Base-by-base conservation (phyloP, 768 basidiomycete genomes). In the Boletus pseudopeckii region DNA sequence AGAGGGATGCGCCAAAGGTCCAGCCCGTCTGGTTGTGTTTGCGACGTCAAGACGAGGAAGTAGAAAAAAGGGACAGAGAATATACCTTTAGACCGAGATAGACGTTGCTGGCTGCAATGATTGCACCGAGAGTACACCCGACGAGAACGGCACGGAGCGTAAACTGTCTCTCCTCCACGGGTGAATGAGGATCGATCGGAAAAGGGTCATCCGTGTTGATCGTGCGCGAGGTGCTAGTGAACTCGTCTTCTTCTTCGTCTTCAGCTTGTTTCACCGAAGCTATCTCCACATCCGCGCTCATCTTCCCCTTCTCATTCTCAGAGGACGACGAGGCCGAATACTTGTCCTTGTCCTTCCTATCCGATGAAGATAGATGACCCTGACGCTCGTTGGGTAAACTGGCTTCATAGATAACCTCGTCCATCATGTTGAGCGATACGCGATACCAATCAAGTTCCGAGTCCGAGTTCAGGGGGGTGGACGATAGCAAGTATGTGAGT, bases 71-170 rank as follows among this genome's bases (percentile, higher is more conserved):
- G 20, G 54, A 48, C 14, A 45, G 22, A 45, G 17, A 28, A 32
- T 32, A 10, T 34, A 62, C 67, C 71, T 86, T 85, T 53, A 86
- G 67, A 37, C 85, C 82, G 20, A 85, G 79, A 65, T 87, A 85
- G 54, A 87, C 80, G 65, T 84, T 83, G 45, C 80, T 81, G 13
- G 84, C 80, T 44, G 80, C 77, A 26, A 85, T 79, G 64, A 84
- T 57, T 38, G 77, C 79, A 30, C 83, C 80, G 28, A 85, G 74
- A 15, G 50, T 55, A 59, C 76, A 77, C 53, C 81, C 80, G 52
- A 81, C 77, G 46, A 81, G 55, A 18, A 84, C 56, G 42, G 80
- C 77, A 50, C 81, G 74, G 58, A 81, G 55, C 10, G 81, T 79
- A 44, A 83, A 75, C 63, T 80, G 80, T 52, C 78, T 77, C 15